Base-by-base conservation (phyloP, 179 eudicot genomes). In the Carnegiea gigantea region DNA sequence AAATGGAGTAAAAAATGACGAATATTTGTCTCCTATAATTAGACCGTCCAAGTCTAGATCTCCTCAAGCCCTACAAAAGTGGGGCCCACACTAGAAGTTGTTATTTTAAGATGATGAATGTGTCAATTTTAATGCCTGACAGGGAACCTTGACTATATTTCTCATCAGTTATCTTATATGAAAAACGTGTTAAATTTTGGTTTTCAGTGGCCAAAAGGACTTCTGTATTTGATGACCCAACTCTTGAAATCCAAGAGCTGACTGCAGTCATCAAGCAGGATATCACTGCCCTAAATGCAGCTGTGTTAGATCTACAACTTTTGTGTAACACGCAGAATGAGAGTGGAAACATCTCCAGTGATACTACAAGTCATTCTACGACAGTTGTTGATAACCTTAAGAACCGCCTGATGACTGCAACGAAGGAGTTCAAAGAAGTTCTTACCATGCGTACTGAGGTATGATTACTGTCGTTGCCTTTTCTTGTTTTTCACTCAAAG, bases 401-500 rank as follows among this genome's bases (percentile, higher is more conserved):
- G 88, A 95, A 92, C 75, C 95, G 98, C 70, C 77, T 94, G 79
- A 95, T 95, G 99, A 88, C 88, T 65, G 87, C 98, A 17, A 95
- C 98, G 12, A 94, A 95, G 86, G 99, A 95, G 85, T 95, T 94
- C 85, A 94, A 95, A 83, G 97, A 95, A 82, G 99, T 95, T 78
- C 95, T 95, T 33, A 95, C 98, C 68, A 87, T 90, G 95, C 92
- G 99, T 78, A 95, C 98, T 81, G 99, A 95, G 98, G 99, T 95
- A 82, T 75, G 64, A 44, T 68, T 38, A 30, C 24, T 59, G 33
- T 20, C n/a, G 30, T 24, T 83, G 21, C 73, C 9, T 57, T 59
- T 54, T 33, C 28, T 24, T 21, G 38, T 23, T 4, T 24, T 68
- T 65, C 70, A 65, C 44, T 40, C 44, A 40, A 40, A 40, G 44